Base-by-base conservation (phyloP, 169 alveolate genomes). In the Theileria parva region DNA sequence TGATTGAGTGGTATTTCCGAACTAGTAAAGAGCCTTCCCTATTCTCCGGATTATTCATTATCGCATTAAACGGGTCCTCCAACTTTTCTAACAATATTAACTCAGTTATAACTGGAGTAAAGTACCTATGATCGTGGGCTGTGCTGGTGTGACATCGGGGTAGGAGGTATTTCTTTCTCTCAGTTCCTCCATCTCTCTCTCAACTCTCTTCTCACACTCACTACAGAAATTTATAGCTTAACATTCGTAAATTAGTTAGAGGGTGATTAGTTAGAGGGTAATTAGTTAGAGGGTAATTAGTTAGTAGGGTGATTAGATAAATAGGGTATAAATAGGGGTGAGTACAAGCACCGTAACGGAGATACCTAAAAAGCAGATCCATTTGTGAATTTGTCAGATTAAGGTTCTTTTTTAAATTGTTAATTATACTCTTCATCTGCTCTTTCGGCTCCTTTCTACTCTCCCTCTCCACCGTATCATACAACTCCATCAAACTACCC, bases 61-160 rank as follows among this genome's bases (percentile, higher is more conserved):
- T 78, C 8, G 57, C 53, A 32, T 81, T 76, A 30, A 81, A 81
- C 17, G 85, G 68, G 50, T 81, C 85, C 71, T 44, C 66, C 19
- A 19, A 50, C 21, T 3, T 28, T 30, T 64, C 44, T 64, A 64
- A 64, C 21, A 64, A 17, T n/a, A n/a, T n/a, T n/a, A n/a, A n/a
- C n/a, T n/a, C n/a, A n/a, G n/a, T n/a, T n/a, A n/a, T n/a, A n/a
- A n/a, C n/a, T n/a, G n/a, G n/a, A n/a, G n/a, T n/a, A n/a, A n/a
- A n/a, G n/a, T 64, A 34, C 44, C 44, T 1, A 64, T 48, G 19
- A 50, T 32, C 7, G 44, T 59, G 3, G 28, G 28, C 6, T n/a
- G 57, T 6, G 28, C 7, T 23, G 1, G 28, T 32, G 1, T 32
- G 5, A 32, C 37, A 32, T 32, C 37, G 5, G 37, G 5, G 37